Conservation (phyloP, 768 basidiomycete species). For the Pisolithus microcarpus region DNA sequence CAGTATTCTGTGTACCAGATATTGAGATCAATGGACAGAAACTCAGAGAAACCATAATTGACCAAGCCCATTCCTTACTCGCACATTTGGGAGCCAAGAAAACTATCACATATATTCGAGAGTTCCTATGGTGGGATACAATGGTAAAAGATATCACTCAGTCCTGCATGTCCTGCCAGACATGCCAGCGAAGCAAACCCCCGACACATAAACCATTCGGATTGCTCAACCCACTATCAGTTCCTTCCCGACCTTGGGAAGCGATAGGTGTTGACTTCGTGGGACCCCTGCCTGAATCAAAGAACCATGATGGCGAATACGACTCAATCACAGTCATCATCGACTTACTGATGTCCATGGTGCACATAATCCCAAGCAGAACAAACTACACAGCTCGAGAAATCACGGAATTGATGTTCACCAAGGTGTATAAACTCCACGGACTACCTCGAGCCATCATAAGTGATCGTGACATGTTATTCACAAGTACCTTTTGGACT, state of each 20-base stretch:
- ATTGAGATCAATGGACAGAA: too few relatives aligned
- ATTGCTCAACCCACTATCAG: slow-evolving; percentile 18
- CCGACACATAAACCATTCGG: slow-evolving; percentile 22
- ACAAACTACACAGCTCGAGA: slow-evolving; percentile 27
- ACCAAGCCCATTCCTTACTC: slow-evolving; percentile 31
- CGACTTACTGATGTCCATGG: slow-evolving; percentile 10
- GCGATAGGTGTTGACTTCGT: slow-evolving; percentile 38
- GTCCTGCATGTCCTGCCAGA: slow-evolving; percentile 17
- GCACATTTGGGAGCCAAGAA: slow-evolving; percentile 32
- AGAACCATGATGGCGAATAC: slow-evolving; percentile 2
- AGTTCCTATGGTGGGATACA: slow-evolving; percentile 34
- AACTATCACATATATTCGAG: slow-evolving; percentile 26
- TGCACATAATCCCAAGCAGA: slow-evolving; percentile 13
- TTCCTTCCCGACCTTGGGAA: slow-evolving; percentile 29
- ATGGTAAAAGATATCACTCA: slow-evolving; percentile 24
- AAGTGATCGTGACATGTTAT: slow-evolving; percentile 35
- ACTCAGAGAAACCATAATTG: slow-evolving; percentile 25
- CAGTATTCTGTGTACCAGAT: too few relatives aligned
- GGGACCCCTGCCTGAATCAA: slow-evolving; percentile 24
- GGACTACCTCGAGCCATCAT: slow-evolving; percentile 34
- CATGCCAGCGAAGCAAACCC: slow-evolving; percentile 16
- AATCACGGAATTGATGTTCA: slow-evolving; percentile 31
- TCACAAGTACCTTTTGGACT: slow-evolving; percentile 39
- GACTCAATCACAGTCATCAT: slow-evolving; percentile 25
- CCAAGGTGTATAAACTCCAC: slow-evolving; percentile 30